phyloP scores from a whole-genome alignment of 1,284 basidiomycete genomes.

The Ustilago esculenta region DNA sequence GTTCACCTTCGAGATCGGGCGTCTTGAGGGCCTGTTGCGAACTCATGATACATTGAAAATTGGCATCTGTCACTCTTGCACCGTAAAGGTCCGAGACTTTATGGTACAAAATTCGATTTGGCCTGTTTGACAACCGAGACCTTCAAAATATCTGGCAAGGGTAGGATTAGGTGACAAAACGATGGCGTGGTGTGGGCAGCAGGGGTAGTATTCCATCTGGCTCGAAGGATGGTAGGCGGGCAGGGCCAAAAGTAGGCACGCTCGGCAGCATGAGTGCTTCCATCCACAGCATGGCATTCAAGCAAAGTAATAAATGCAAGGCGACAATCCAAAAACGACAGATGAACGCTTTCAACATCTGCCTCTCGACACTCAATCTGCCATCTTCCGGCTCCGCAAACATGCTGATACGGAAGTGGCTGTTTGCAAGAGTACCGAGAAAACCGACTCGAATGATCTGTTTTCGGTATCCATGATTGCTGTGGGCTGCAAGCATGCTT shows the following conservation, averaged over 20 bases:
- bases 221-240: too few relatives aligned
- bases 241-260: too few relatives aligned
- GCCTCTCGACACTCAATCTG: too few relatives aligned
- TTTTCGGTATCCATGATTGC: background rate
- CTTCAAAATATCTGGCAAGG: too few relatives aligned
- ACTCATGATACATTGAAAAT: too few relatives aligned
- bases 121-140: background rate
- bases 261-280: background rate
- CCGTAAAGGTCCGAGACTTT: background rate
- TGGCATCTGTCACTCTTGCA: background rate
- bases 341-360: background rate
- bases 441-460: background rate
- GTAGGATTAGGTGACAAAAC: too few relatives aligned
- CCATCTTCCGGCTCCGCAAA: too few relatives aligned
- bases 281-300: constrained; percentile 3
- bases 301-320: constrained; percentile 23
- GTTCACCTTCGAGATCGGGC: too few relatives aligned
- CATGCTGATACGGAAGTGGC: too few relatives aligned
- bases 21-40: too few relatives aligned
- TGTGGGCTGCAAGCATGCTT: background rate
- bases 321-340: constrained; percentile 9
- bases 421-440: background rate
- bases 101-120: background rate
- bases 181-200: too few relatives aligned
- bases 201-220: too few relatives aligned